Evolutionary conservation across 352 stramenopile species (phyloP).

Genomic region (Phytophthora vignae): DNA sequence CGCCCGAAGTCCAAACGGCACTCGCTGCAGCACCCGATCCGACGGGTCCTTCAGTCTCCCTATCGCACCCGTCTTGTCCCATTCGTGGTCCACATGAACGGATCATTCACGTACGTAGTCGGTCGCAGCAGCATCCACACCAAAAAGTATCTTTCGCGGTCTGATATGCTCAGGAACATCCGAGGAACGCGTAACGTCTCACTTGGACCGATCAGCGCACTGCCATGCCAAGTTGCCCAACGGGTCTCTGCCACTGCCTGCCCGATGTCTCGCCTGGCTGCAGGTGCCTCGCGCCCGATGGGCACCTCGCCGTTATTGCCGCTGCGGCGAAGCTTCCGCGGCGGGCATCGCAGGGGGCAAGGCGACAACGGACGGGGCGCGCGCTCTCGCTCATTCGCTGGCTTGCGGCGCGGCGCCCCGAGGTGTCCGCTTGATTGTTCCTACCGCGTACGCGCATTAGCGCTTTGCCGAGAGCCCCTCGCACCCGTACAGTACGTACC

Average conservation of each 20-base stretch:
- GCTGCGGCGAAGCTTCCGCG: conserved; percentile 38
- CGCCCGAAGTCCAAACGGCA: background rate
- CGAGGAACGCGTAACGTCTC: conserved; percentile 8
- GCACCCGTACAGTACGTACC: conserved; percentile 8
- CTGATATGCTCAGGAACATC: conserved; percentile 27
- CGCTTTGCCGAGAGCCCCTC: conserved; percentile 28
- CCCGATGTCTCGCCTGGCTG: conserved; percentile 34
- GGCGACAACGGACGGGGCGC: conserved; percentile 30
- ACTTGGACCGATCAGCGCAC: background rate
- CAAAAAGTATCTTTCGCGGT: conserved; percentile 31
- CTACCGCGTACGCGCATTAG: conserved; percentile 6
- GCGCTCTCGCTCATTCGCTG: conserved; percentile 29
- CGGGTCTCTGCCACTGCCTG: conserved; percentile 21
- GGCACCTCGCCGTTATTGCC: conserved; percentile 36
- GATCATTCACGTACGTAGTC: conserved; percentile 6
- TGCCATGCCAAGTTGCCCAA: conserved; percentile 14
- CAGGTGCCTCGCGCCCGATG: conserved; percentile 28
- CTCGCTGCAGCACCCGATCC: conserved; percentile 13
- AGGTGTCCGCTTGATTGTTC: conserved; percentile 23
- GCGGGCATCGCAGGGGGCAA: conserved; percentile 24
- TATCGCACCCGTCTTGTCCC: background rate
- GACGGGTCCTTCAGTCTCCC: background rate
- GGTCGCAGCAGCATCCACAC: conserved; percentile 5
- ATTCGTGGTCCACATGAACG: background rate
- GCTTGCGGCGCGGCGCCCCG: conserved; percentile 12